Conservation (phyloP, 805 yeast species). For the Cyberlindnera euphorbiiphila region DNA sequence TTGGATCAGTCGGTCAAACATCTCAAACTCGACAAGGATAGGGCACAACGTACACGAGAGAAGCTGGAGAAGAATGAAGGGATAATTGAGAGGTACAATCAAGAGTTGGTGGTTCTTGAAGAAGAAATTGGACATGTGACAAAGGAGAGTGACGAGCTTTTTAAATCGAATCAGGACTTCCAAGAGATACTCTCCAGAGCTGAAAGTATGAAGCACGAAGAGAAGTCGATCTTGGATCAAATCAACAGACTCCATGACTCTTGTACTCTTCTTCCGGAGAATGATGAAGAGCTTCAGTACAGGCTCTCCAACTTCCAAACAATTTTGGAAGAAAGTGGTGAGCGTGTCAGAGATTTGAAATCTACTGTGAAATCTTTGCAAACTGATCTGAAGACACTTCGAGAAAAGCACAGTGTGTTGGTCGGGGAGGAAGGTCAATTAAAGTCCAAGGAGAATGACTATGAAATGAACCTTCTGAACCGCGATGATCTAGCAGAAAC, state of each 20-base stretch:
- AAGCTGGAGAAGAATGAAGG: slow-evolving; percentile 41
- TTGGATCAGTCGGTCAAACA: slow-evolving; percentile 78
- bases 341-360: slow-evolving; percentile 27
- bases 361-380: slow-evolving; percentile 24
- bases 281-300: slow-evolving; percentile 37
- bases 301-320: slow-evolving; percentile 40
- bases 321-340: slow-evolving; percentile 29
- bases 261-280: slow-evolving; percentile 43
- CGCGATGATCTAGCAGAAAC: slow-evolving; percentile 22
- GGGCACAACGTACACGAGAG: slow-evolving; percentile 57
- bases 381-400: slow-evolving; percentile 22
- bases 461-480: slow-evolving; percentile 23
- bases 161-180: slow-evolving; percentile 75
- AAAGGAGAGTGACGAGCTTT: slow-evolving; percentile 57
- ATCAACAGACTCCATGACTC: slow-evolving; percentile 46
- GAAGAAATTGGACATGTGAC: slow-evolving; percentile 48
- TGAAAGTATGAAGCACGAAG: slow-evolving; percentile 51
- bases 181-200: slow-evolving; percentile 64
- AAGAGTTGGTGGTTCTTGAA: slow-evolving; percentile 48
- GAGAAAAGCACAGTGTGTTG: slow-evolving; percentile 34
- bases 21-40: slow-evolving; percentile 63
- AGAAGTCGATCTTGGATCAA: slow-evolving; percentile 44
- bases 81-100: slow-evolving; percentile 42
- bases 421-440: slow-evolving; percentile 55
- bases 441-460: slow-evolving; percentile 38